phyloP scores from a whole-genome alignment of 129 eudicot genomes.

The Dittrichia graveolens region DNA sequence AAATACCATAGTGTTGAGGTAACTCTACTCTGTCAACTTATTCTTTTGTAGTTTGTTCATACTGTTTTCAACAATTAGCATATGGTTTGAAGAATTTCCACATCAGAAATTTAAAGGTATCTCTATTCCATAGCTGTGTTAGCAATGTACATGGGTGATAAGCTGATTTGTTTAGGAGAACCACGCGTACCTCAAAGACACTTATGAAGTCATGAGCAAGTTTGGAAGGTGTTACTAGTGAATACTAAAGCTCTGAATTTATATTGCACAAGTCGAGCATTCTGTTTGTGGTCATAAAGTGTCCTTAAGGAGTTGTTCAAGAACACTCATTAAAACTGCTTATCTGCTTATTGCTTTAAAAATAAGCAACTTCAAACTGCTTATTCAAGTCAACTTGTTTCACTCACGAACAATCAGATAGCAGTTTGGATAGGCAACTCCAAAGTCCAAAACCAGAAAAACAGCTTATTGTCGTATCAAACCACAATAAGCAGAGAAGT shows the following conservation, averaged over 20 bases:
- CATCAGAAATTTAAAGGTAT: not conserved
- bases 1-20: slow-evolving; percentile 65
- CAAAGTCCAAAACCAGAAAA: too few species aligned
- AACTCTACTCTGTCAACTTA: slow-evolving; percentile 12
- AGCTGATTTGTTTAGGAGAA: slow-evolving; percentile 5
- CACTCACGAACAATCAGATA: too few species aligned
- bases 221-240: not conserved
- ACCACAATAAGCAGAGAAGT: too few species aligned
- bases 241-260: not conserved
- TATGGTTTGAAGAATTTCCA: slow-evolving; percentile 26
- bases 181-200: slow-evolving; percentile 3
- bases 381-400: too few species aligned
- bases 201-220: not conserved
- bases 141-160: not conserved
- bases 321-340: too few species aligned
- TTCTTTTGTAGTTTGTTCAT: slow-evolving; percentile 8
- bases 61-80: not conserved
- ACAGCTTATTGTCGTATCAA: too few species aligned
- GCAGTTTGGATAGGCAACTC: too few species aligned
- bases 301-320: not conserved
- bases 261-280: not conserved
- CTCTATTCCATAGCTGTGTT: not conserved
- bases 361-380: too few species aligned
- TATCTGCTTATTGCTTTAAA: too few species aligned
- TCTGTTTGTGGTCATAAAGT: not conserved